These are phyloP conservation scores for Schizophyllum commune DNA, from an alignment of 1,284 basidiomycete genomes.

Conservation along the genomic window DNA sequence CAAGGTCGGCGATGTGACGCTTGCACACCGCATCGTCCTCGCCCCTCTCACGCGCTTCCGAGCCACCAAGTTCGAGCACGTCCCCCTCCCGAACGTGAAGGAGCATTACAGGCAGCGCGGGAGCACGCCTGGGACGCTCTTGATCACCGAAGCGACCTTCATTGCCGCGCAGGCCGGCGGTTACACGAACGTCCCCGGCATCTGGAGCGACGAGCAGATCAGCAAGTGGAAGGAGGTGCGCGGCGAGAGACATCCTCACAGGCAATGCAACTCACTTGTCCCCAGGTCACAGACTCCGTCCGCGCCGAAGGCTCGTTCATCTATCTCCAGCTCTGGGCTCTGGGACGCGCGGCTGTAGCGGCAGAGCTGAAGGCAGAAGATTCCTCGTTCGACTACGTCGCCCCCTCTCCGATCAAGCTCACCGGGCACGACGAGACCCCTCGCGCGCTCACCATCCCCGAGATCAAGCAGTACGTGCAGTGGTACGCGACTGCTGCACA, in stretches of 20 bases:
- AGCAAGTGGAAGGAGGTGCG: slow-evolving; percentile 30
- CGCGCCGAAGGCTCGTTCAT: slow-evolving; percentile 1
- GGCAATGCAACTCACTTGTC: too few species aligned
- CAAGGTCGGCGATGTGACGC: slow-evolving; percentile 14
- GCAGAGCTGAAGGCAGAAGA: too few species aligned
- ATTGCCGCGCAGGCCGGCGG: slow-evolving; percentile 25
- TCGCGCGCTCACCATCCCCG: slow-evolving; percentile 21
- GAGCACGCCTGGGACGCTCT: slow-evolving; percentile 26
- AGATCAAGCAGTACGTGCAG: slow-evolving; percentile 23
- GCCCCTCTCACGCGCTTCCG: slow-evolving; percentile 35
- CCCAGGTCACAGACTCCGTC: slow-evolving; percentile 16
- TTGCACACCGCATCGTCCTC: slow-evolving; percentile 38
- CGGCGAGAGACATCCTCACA: too few species aligned
- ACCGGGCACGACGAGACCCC: slow-evolving; percentile 21
- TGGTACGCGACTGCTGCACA: too few species aligned
- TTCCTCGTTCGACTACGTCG: background rate
- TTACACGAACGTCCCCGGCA: slow-evolving; percentile 27
- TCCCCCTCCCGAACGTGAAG: slow-evolving; percentile 19
- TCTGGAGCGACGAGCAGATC: slow-evolving; percentile 32
- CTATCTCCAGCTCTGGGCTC: too few species aligned
- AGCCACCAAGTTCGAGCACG: slow-evolving; percentile 12
- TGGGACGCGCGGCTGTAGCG: background rate
- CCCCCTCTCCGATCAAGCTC: too few species aligned
- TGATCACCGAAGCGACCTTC: slow-evolving; percentile 33
- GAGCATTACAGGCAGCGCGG: slow-evolving; percentile 31